Evolutionary conservation across 2,329 filamentous ascomycete species (phyloP).

Genomic region (Helotiales sp.): DNA sequence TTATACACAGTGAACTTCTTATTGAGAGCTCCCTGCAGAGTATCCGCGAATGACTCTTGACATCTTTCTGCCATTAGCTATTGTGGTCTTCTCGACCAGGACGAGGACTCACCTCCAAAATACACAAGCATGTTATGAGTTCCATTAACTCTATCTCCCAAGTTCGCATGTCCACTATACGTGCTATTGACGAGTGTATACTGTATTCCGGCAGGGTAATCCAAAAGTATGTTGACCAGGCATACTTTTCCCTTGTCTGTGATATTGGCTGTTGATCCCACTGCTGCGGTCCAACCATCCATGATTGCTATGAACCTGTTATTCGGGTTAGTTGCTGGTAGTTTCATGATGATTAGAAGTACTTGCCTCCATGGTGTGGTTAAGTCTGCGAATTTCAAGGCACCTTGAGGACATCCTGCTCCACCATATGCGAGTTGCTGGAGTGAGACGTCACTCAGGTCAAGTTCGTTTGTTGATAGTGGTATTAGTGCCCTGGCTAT

Average conservation of each 20-base stretch:
- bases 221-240: slow-evolving; percentile 10
- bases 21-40: background rate
- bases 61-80: background rate
- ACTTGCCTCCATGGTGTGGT: background rate
- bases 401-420: background rate
- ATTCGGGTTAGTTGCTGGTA: background rate
- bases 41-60: background rate
- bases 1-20: background rate
- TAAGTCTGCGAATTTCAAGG: background rate
- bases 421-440: background rate
- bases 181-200: slow-evolving; percentile 3
- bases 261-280: background rate
- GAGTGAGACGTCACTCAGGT: background rate
- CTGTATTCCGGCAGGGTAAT: slow-evolving; percentile 8
- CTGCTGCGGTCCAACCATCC: background rate
- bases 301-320: background rate
- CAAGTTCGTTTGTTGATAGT: background rate
- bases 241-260: slow-evolving; percentile 6
- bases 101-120: slow-evolving; percentile 7
- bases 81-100: background rate
- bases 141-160: slow-evolving; percentile 2
- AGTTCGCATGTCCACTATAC: slow-evolving; percentile 6
- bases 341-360: background rate
- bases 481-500: too few species aligned
- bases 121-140: slow-evolving; percentile 4